Conservation (phyloP, 2,329 filamentous ascomycete species). For the Hypoxylon sp. region DNA sequence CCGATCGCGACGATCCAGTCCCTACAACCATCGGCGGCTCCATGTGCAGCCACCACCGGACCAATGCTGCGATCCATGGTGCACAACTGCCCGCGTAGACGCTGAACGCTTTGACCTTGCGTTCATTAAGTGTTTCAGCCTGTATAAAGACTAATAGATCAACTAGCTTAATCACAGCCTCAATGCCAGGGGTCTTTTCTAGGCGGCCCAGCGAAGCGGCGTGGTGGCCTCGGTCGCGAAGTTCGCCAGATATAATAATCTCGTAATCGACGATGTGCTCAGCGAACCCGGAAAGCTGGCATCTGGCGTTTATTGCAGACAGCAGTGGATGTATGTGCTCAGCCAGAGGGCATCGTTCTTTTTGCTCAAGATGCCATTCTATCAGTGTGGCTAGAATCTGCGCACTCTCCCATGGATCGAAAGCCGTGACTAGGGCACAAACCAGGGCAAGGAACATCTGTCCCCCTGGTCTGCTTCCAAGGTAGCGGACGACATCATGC, state of each 20-base stretch:
- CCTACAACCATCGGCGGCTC: slow-evolving; percentile 12
- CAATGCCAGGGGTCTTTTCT: slow-evolving; percentile 7
- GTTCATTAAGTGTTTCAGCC: neutral
- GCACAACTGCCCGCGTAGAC: slow-evolving; percentile 15
- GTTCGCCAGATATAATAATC: slow-evolving; percentile 3
- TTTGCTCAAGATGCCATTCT: neutral
- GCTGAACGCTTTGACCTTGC: slow-evolving; percentile 1
- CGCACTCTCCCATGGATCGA: slow-evolving; percentile 16
- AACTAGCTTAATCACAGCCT: slow-evolving; percentile 10
- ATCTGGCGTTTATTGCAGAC: slow-evolving; percentile 7
- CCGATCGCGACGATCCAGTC: neutral
- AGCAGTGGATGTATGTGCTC: slow-evolving; percentile 21
- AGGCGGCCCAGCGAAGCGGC: neutral
- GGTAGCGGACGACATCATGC: slow-evolving; percentile 1
- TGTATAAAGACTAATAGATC: neutral
- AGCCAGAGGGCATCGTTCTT: slow-evolving; percentile 2
- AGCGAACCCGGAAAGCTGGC: slow-evolving; percentile 22
- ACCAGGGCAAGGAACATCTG: slow-evolving; percentile 21
- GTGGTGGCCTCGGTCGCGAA: slow-evolving; percentile 9
- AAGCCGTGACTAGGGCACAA: slow-evolving; percentile 27
- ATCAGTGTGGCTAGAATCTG: slow-evolving; percentile 13
- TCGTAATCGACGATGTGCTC: slow-evolving; percentile 14
- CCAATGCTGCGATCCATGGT: slow-evolving; percentile 33
- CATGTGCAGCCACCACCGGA: slow-evolving; percentile 22
- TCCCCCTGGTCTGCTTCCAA: slow-evolving; percentile 13